Evolutionary conservation across 2,329 filamentous ascomycete species (phyloP), one percentile per base, ranked within the genome.

Genomic region (Colletotrichum magnum): DNA sequence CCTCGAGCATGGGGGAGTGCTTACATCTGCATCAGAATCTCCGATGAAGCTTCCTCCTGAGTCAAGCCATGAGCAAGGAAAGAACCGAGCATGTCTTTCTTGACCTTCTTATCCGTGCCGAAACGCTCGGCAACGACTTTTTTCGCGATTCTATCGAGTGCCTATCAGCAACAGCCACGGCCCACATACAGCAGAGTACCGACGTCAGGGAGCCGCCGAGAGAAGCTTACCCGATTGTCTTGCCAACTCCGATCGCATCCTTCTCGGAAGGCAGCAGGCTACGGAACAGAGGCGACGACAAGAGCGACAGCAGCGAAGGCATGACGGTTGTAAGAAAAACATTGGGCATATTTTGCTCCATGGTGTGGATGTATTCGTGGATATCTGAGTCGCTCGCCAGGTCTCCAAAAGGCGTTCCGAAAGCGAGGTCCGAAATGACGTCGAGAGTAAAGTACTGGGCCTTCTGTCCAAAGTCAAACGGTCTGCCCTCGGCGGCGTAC

Each of bases 371-470:
- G 69, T 86, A 87, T 32, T 80, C 80, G 62, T 85, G 83, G 0
- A 84, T 79, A 65, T 87, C 85, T 5, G 80, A 77, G 70, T 87
- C 82, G 4, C 77, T 76, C 32, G 79, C 78, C 2, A 87, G 65
- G 71, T 83, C 85, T 5, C 85, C 84, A 68, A 87, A 86, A 0
- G 81, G 76, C 43, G 82, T 74, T 13, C 85, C 86, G 51, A 88
- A 84, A 1, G 85, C 85, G 10, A 89, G 68, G 21, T 83, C 81
- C 12, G 83, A 86, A 59, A 89, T 86, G 26, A 88, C 84, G 66
- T 89, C 87, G 0, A 89, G 75, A 0, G 86, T 87, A 47, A 88
- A 84, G 76, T 82, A 87, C 50, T 86, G 84, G 1, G 82, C 80
- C 28, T 85, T 83, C 5, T 76, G 75, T 3, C 82, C 83, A 24